Conservation (phyloP, 2,329 filamentous ascomycete genomes). For the Hypomyces perniciosus region DNA sequence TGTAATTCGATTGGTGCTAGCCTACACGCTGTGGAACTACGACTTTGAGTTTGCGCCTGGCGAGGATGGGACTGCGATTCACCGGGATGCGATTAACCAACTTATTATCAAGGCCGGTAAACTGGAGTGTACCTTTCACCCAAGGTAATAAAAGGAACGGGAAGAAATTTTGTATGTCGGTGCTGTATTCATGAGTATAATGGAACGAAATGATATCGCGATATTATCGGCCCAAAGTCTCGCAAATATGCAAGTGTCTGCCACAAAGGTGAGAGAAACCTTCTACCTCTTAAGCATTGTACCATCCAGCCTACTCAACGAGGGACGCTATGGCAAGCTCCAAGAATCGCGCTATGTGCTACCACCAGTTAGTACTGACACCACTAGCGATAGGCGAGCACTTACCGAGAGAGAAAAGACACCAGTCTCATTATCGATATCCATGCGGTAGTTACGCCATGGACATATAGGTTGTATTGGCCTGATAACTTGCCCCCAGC, state of each 20-base stretch:
- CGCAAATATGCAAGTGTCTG: no score
- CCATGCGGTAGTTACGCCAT: slow-evolving; percentile 32
- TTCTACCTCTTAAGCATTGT: slow-evolving; percentile 23
- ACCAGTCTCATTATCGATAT: slow-evolving; percentile 32
- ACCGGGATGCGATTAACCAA: slow-evolving; percentile 1
- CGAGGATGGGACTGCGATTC: slow-evolving; percentile 4
- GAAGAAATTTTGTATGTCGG: no score
- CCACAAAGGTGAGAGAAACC: no score
- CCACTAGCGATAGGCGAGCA: slow-evolving; percentile 1
- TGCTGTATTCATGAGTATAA: no score
- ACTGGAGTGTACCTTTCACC: slow-evolving; percentile 1
- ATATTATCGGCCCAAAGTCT: no score
- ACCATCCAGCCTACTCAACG: slow-evolving; percentile 35
- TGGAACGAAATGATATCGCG: no score
- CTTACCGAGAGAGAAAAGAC: slow-evolving; percentile 33
- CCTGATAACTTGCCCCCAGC: slow-evolving; percentile 23
- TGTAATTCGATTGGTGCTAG: slow-evolving; percentile 5
- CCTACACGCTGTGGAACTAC: slow-evolving; percentile 9
- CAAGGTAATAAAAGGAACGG: neutral
- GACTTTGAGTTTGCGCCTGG: slow-evolving; percentile 10
- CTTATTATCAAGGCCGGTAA: slow-evolving; percentile 7
- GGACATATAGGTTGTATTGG: slow-evolving; percentile 34
- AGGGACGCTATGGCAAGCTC: slow-evolving; percentile 35
- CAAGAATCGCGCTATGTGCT: slow-evolving; percentile 36
- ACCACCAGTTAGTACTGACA: slow-evolving; percentile 10